Evolutionary conservation across 495 filamentous ascomycete species (phyloP), one percentile per base, ranked within the genome.

Genomic region (Annulohypoxylon moriforme): DNA sequence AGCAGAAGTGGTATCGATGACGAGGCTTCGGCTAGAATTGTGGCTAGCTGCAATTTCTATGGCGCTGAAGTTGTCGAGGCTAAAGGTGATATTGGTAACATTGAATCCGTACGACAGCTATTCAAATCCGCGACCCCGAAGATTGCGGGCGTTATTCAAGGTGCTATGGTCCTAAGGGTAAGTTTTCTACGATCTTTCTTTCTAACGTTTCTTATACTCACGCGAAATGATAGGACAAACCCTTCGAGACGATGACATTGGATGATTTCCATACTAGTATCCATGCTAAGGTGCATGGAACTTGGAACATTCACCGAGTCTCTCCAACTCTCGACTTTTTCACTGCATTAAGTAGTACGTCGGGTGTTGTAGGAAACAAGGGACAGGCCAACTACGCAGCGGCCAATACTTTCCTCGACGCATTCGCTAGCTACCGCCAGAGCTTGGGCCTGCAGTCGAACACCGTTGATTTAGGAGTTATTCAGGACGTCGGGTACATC

Each of bases 1-100:
- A 68, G 50, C 8, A 50, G 75, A 14, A 84, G 81, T 25, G 87
- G 84, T n/a, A 72, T 66, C 13, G 27, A 5, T 0, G 72, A 75
- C 34, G 50, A 55, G 11, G 34, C 49, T 1, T 77, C 69, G 25
- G 50, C 75, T 20, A 60, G 53, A 10, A 81, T 84, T 11, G 62
- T 83, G 4, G 31, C 75, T 0, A 81, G 84, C 27, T 74, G 86
- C 4, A 16, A 67, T 14, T 67, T 58, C 49, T 53, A 76, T 13
- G 79, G 78, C 1, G 76, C 78, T 25, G 63, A 70, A 13, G 73
- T 82, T 1, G 58, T 55, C 7, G 57, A 69, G 5, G 71, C 61
- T 18, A 64, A 57, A 18, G 81, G 79, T 36, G 80, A 82, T 64
- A 71, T 86, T 11, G 55, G 55, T 2, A 59, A 82, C 20, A 38